phyloP scores from a whole-genome alignment of 345 rosid genomes.

The Heritiera littoralis region DNA sequence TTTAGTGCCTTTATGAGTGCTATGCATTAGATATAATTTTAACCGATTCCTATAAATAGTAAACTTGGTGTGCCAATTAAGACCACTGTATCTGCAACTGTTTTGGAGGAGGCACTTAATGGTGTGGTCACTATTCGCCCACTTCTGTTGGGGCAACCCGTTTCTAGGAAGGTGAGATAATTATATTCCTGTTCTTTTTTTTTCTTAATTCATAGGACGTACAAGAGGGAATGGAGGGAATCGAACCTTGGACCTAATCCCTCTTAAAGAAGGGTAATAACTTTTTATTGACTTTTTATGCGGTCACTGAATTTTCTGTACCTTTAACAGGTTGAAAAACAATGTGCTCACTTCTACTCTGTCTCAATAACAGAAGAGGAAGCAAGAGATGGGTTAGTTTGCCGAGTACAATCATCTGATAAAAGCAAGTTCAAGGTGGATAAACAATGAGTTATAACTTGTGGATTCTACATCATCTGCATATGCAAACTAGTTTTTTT shows the following conservation, averaged over 20 bases:
- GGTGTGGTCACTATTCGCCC: conserved; percentile 69
- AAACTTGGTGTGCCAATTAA: conserved; percentile 99
- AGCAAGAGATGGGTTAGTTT: conserved; percentile 83
- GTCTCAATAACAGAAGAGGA: conserved; percentile 86
- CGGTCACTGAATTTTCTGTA: conserved; percentile 30
- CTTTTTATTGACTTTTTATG: conserved; percentile 14
- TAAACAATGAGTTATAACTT: conserved; percentile 14
- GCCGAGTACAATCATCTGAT: conserved; percentile 88
- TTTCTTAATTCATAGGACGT: too few species aligned
- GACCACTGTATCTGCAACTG: conserved; percentile 93
- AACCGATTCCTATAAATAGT: conserved; percentile 36
- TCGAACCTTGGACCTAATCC: too few species aligned
- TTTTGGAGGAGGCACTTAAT: conserved; percentile 95
- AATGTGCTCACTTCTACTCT: conserved; percentile 97
- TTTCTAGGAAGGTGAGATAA: conserved; percentile 66
- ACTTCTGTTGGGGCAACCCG: conserved; percentile 62
- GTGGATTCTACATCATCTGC: neutral
- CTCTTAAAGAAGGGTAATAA: neutral
- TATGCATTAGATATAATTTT: conserved; percentile 12
- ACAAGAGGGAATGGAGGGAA: too few species aligned
- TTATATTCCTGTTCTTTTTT: conserved; percentile 15
- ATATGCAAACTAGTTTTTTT: neutral
- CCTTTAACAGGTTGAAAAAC: conserved; percentile 89
- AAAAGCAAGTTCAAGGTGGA: conserved; percentile 98
- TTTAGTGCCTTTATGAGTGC: neutral